Conservation (phyloP, 306 rosid species). For the Acacia crassicarpa region DNA sequence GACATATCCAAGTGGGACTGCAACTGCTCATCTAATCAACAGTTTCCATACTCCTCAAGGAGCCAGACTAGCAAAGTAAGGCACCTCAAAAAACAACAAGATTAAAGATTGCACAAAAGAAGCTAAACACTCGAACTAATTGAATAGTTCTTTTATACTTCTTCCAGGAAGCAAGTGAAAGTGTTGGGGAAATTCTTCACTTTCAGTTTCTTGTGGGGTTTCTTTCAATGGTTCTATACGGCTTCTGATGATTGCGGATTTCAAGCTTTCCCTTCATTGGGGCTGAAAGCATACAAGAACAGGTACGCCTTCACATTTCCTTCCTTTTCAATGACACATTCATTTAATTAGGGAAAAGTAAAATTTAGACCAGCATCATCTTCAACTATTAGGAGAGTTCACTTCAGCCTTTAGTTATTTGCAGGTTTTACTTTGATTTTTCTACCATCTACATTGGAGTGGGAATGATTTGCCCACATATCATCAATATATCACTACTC, state of each 20-base stretch:
- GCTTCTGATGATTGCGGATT: conserved; percentile 54
- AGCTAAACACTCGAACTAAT: neutral
- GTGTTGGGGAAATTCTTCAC: conserved; percentile 52
- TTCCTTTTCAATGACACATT: neutral
- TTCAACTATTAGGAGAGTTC: neutral
- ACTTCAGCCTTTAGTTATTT: conserved; percentile 12
- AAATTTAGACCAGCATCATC: conserved; percentile 1
- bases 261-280: conserved; percentile 48
- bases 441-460: conserved; percentile 56
- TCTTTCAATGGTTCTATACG: conserved; percentile 61
- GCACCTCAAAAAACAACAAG: conserved; percentile 8
- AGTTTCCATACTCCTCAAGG: conserved; percentile 67
- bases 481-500: conserved; percentile 52
- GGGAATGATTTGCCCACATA: conserved; percentile 62
- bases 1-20: conserved; percentile 72
- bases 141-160: conserved; percentile 3
- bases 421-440: conserved; percentile 57
- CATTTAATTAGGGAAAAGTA: conserved; percentile 13
- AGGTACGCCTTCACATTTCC: conserved; percentile 28
- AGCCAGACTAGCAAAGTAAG: conserved; percentile 59
- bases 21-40: conserved; percentile 64
- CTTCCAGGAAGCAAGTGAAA: conserved; percentile 58
- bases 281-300: conserved; percentile 47
- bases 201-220: conserved; percentile 52
- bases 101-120: neutral